phyloP scores from a whole-genome alignment of 306 rosid genomes.

The Cicer chorassanicum region DNA sequence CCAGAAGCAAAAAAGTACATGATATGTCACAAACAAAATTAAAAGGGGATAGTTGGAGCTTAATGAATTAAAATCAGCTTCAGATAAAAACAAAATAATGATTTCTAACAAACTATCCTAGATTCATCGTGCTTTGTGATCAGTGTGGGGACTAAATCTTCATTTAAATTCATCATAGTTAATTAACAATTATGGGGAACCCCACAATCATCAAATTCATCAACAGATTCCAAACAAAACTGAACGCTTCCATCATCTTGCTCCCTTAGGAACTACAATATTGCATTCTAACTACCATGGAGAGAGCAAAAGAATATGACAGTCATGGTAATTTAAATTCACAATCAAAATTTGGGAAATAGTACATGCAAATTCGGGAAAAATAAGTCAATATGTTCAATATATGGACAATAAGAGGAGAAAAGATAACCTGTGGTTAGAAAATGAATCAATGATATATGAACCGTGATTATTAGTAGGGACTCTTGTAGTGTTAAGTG shows the following conservation, averaged over 20 bases:
- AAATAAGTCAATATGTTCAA: background rate
- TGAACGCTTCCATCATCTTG: constrained; percentile 3
- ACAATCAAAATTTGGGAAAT: background rate
- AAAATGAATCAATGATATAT: constrained; percentile 62
- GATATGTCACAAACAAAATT: background rate
- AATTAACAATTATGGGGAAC: background rate
- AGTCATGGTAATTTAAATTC: constrained; percentile 6
- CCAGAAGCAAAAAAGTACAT: background rate
- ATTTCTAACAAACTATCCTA: constrained; percentile 18
- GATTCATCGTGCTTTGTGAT: background rate
- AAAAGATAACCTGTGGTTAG: constrained; percentile 72
- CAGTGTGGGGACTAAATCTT: background rate
- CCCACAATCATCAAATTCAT: background rate
- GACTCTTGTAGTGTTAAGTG: constrained; percentile 63
- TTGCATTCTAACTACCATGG: background rate
- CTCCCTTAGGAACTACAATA: background rate
- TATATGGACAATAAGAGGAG: constrained; percentile 20
- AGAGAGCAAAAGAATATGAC: constrained; percentile 8
- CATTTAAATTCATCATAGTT: background rate
- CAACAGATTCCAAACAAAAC: constrained; percentile 31
- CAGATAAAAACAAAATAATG: background rate
- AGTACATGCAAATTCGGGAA: constrained; percentile 8
- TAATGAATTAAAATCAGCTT: background rate
- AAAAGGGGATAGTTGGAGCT: background rate
- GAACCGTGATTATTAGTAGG: constrained; percentile 58